Base-by-base conservation (phyloP, 192 early-diverging fungal species). In the Gaertneriomyces sp. region DNA sequence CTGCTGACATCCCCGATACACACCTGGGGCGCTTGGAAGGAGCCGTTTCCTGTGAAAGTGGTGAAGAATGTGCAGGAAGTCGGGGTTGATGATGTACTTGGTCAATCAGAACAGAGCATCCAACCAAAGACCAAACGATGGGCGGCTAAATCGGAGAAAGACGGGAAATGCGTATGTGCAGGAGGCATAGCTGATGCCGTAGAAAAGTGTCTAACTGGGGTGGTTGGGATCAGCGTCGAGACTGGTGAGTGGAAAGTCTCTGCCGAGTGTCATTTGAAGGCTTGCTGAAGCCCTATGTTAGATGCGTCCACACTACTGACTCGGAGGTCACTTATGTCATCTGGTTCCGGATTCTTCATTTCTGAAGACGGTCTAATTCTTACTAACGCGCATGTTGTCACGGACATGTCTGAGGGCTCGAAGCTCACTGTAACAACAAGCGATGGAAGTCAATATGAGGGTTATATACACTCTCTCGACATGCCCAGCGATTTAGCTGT, bases 311-410 rank as follows among this genome's bases (percentile, higher is more conserved):
- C 45, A 9, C 49, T 78, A 14, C 45, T 78, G 47, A 9, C 59
- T 5, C 19, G 64, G 20, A 72, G 71, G 39, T 69, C 46, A 5
- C 33, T 76, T 33, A 61, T 74, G 12, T 69, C 71, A n/a, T 68
- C 76, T 4, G 81, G 81, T 19, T 78, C 76, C 12, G 81, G 81
- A 5, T 82, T 82, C 59, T 76, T 80, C 63, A 75, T 82, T 45
- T 50, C 66, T 42, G 59, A 20, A 10, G 61, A 76, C 41, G 76
- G 78, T 1, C 69, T 68, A 33, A 73, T 78, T 25, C 68, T 77
- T 4, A 81, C 79, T 33, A 82, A 82, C 49, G 80, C 80, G 60
- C 69, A 70, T 47, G 72, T 72, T 38, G 70, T 72, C 14, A 53
- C 57, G 7, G 72, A 74, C 45, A 63, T 69, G 64, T 43, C 56